phyloP scores from a whole-genome alignment of 768 basidiomycete species.

The Floccularia luteovirens region DNA sequence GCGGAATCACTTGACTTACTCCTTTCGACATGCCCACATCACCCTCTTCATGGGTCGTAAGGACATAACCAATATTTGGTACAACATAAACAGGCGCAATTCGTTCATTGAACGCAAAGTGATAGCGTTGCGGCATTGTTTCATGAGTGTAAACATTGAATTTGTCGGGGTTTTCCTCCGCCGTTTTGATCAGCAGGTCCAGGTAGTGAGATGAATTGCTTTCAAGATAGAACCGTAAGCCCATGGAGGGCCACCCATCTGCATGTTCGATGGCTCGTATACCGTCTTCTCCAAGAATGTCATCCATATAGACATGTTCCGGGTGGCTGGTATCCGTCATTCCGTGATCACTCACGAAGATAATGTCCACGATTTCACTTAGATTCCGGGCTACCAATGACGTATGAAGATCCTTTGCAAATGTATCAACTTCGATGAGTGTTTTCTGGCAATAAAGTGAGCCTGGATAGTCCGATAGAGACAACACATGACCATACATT shows the following conservation, averaged over 20 bases:
- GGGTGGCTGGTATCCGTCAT: constrained; percentile 86
- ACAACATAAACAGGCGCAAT: constrained; percentile 86
- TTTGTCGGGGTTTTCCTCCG: constrained; percentile 47
- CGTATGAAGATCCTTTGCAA: constrained; percentile 62
- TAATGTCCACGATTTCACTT: constrained; percentile 75
- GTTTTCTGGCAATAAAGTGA: constrained; percentile 37
- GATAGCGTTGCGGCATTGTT: constrained; percentile 77
- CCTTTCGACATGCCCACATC: constrained; percentile 65
- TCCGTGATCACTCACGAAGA: constrained; percentile 90
- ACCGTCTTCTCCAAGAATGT: constrained; percentile 64
- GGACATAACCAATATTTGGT: constrained; percentile 71
- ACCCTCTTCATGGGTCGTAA: constrained; percentile 61
- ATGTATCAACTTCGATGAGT: constrained; percentile 60
- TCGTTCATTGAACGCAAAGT: constrained; percentile 65
- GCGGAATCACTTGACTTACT: constrained; percentile 42
- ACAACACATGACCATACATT: constrained; percentile 42
- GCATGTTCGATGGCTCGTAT: constrained; percentile 56
- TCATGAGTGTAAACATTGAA: constrained; percentile 75
- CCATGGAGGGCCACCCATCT: constrained; percentile 90
- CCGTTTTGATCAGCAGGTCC: constrained; percentile 42
- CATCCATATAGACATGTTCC: constrained; percentile 72
- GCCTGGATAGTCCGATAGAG: not conserved
- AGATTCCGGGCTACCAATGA: constrained; percentile 66
- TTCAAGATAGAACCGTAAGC: constrained; percentile 62
- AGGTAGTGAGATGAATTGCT: constrained; percentile 53